A percentile compares a stretch with the other conserved stretches of the same genome.
Evolutionary conservation across 805 yeast species (phyloP).

Genomic region (Torulaspora microellipsoides): DNA sequence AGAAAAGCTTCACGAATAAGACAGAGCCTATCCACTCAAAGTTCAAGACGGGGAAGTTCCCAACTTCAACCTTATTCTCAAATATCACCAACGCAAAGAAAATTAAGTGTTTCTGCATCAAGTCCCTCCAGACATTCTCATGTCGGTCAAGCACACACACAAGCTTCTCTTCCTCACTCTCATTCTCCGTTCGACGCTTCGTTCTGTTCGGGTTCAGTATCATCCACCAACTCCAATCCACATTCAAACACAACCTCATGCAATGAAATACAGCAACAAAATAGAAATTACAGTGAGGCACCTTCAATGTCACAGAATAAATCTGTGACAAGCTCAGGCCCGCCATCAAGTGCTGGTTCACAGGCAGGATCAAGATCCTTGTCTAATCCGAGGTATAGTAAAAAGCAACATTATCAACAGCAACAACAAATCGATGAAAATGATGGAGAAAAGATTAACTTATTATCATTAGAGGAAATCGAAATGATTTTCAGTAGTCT

Average conservation of each 20-base stretch:
- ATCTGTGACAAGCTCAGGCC: slow-evolving; percentile 7
- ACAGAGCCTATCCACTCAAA: slow-evolving; percentile 8
- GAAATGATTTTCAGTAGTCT: slow-evolving; percentile 37
- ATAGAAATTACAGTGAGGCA: slow-evolving; percentile 1
- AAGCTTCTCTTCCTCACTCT: slow-evolving; percentile 8
- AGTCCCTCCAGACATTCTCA: slow-evolving; percentile 8
- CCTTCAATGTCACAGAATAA: slow-evolving; percentile 1
- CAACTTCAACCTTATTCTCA: slow-evolving; percentile 11
- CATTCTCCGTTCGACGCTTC: slow-evolving; percentile 9
- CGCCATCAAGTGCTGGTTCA: slow-evolving; percentile 8
- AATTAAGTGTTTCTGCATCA: slow-evolving; percentile 7
- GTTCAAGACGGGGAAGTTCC: slow-evolving; percentile 13
- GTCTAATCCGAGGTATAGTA: slow-evolving; percentile 1
- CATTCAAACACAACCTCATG: neutral
- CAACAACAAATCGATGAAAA: slow-evolving; percentile 1
- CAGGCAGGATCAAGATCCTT: slow-evolving; percentile 7
- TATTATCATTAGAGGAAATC: slow-evolving; percentile 36
- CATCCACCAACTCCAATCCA: slow-evolving; percentile 5
- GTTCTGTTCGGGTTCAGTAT: slow-evolving; percentile 9
- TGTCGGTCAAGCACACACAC: neutral
- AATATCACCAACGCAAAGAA: slow-evolving; percentile 8
- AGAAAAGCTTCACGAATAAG: slow-evolving; percentile 8
- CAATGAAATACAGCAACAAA: slow-evolving; percentile 1
- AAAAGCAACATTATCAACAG: slow-evolving; percentile 7
- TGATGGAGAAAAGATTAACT: slow-evolving; percentile 18